Percentiles rank a stretch among this genome's conserved stretches.
phyloP scores from a whole-genome alignment of 768 basidiomycete species.

The Mrakia hoshinonis region DNA sequence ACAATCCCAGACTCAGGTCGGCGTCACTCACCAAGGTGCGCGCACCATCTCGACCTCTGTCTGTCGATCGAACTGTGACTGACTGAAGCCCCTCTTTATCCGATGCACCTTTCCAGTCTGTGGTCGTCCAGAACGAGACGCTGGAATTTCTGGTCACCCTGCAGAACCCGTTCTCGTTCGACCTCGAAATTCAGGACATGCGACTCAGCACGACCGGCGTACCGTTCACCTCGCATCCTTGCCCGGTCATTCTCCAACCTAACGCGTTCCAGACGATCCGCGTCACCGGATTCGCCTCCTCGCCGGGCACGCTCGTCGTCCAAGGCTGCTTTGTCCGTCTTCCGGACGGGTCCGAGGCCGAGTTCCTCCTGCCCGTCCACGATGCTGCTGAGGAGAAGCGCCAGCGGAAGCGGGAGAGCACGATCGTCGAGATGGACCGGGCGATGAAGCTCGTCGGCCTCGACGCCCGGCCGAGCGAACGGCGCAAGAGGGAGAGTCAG shows the following conservation, averaged over 20 bases:
- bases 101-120: conserved; percentile 45
- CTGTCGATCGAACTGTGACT: not conserved
- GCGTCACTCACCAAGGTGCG: conserved; percentile 53
- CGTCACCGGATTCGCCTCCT: conserved; percentile 57
- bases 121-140: conserved; percentile 72
- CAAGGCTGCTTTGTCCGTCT: conserved; percentile 73
- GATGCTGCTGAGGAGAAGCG: conserved; percentile 62
- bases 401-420: conserved; percentile 46
- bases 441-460: conserved; percentile 70
- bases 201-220: conserved; percentile 78
- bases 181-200: conserved; percentile 74
- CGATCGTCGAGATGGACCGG: conserved; percentile 53
- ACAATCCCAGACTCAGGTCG: conserved; percentile 65
- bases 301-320: conserved; percentile 59
- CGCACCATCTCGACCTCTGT: not conserved
- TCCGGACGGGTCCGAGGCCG: conserved; percentile 58
- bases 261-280: conserved; percentile 64
- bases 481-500: conserved; percentile 9
- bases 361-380: conserved; percentile 66
- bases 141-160: conserved; percentile 74
- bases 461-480: conserved; percentile 38
- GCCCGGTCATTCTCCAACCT: conserved; percentile 53
- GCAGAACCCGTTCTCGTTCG: conserved; percentile 87
- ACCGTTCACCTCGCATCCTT: conserved; percentile 57
- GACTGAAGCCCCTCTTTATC: too few species aligned